Evolutionary conservation across 108 stramenopile species (phyloP).

Genomic region (Discostella pseudostelligera): DNA sequence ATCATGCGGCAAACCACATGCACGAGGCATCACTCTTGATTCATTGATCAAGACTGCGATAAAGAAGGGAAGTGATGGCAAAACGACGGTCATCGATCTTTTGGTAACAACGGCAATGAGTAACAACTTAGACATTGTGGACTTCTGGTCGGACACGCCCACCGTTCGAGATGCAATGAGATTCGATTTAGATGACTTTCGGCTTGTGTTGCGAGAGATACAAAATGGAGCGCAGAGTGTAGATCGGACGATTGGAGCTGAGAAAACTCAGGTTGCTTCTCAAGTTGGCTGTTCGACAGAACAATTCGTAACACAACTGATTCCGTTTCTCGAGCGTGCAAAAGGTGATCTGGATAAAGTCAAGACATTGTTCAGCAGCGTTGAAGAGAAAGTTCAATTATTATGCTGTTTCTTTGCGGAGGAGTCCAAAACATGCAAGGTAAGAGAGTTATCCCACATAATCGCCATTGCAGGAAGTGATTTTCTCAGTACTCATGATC

Average conservation of each 20-base stretch:
- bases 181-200: constrained; percentile 31
- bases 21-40: constrained; percentile 43
- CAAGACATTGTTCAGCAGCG: constrained; percentile 12
- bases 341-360: constrained; percentile 5
- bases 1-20: constrained; percentile 22
- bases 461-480: no score
- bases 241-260: constrained; percentile 25
- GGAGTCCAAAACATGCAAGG: constrained; percentile 25
- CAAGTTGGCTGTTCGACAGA: constrained; percentile 9
- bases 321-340: constrained; percentile 28
- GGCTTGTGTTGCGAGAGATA: constrained; percentile 19
- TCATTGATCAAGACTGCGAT: constrained; percentile 41
- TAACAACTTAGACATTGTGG: constrained; percentile 12
- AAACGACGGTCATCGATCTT: constrained; percentile 45
- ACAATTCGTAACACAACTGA: constrained; percentile 19
- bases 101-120: constrained; percentile 21
- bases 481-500: no score
- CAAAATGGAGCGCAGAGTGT: constrained; percentile 24
- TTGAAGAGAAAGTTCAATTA: constrained; percentile 7
- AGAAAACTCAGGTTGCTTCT: constrained; percentile 23
- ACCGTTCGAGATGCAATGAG: constrained; percentile 26
- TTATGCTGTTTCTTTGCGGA: constrained; percentile 41
- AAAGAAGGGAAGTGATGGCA: constrained; percentile 49
- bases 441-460: no score
- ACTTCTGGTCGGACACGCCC: constrained; percentile 29